Evolutionary conservation across 2,329 filamentous ascomycete species (phyloP), one percentile per base, ranked within the genome.

Genomic region (Didymella keratinophila): DNA sequence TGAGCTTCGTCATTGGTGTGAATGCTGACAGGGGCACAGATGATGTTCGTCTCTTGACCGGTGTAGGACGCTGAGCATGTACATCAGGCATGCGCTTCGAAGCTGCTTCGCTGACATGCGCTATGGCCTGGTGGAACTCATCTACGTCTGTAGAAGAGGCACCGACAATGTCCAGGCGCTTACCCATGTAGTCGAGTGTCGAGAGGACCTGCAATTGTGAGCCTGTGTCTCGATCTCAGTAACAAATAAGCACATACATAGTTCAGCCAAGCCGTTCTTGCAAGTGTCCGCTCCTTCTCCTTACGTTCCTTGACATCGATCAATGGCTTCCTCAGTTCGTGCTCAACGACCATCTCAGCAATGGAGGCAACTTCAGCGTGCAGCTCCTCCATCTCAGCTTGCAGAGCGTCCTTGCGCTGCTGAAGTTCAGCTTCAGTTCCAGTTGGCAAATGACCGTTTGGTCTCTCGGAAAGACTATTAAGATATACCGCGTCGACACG

Each of bases 361-460:
- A 92, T 86, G 0, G 88, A 86, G 0, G 89, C 78, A 39, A 92
- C 87, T 69, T 92, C 89, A 0, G 87, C 80, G 65, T 89, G 88
- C 3, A 92, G 78, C 4, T 87, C 89, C 63, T 90, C 87, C 0
- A 92, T 79, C 68, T 91, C 89, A 30, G 84, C 83, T 66, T 88
- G 84, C 2, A 89, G 71, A 1, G 82, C 82, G 7, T 76, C 76
- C 23, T 84, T 81, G 23, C 85, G 83, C 3, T 82, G 80, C 14
- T 76, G 78, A 10, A 83, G 79, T 47, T 86, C 83, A 5, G 77
- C 78, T 3, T 70, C 67, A 4, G 69, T 34, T 25, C 44, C 59
- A 36, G 52, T 46, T 2, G 64, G 52, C 11, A 63, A 16, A 3
- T 58, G 56, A 4, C 59, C 60, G 4, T 60, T 46, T 11, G 56